A percentile compares a stretch with the other conserved stretches of the same genome.
Conservation (phyloP, 495 filamentous ascomycete genomes). For the Thozetella sp. region DNA sequence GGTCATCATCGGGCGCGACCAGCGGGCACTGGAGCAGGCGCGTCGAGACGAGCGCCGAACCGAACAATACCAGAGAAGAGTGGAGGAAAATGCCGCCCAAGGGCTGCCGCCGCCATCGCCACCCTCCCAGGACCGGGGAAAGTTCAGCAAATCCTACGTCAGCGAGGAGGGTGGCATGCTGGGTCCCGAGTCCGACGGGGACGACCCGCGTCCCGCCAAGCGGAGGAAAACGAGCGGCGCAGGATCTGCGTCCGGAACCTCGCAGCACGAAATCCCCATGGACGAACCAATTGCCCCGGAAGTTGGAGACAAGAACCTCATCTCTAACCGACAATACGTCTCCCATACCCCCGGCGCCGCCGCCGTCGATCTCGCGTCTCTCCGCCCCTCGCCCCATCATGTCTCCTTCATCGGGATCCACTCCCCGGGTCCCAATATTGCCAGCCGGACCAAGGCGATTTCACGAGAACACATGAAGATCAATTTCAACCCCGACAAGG, state of each 20-base stretch:
- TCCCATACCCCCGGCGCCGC: constrained; percentile 49
- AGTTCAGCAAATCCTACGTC: constrained; percentile 54
- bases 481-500: constrained; percentile 72
- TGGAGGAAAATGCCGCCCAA: constrained; percentile 33
- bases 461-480: constrained; percentile 87
- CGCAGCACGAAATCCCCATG: constrained; percentile 10
- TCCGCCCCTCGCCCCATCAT: constrained; percentile 60
- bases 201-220: constrained; percentile 38
- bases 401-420: constrained; percentile 83
- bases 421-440: constrained; percentile 61
- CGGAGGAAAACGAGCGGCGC: constrained; percentile 29
- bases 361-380: constrained; percentile 49
- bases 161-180: constrained; percentile 55
- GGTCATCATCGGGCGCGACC: constrained; percentile 51
- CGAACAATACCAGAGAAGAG: constrained; percentile 32
- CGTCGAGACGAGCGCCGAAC: constrained; percentile 39
- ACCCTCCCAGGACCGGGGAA: constrained; percentile 34
- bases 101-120: constrained; percentile 41
- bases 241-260: constrained; percentile 19
- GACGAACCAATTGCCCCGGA: constrained; percentile 15
- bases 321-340: constrained; percentile 47
- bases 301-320: constrained; percentile 20
- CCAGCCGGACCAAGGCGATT: constrained; percentile 70
- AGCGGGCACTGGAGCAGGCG: constrained; percentile 42
- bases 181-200: constrained; percentile 48